phyloP scores from a whole-genome alignment of 2,329 filamentous ascomycete species.

The Metarhizium humberi region DNA sequence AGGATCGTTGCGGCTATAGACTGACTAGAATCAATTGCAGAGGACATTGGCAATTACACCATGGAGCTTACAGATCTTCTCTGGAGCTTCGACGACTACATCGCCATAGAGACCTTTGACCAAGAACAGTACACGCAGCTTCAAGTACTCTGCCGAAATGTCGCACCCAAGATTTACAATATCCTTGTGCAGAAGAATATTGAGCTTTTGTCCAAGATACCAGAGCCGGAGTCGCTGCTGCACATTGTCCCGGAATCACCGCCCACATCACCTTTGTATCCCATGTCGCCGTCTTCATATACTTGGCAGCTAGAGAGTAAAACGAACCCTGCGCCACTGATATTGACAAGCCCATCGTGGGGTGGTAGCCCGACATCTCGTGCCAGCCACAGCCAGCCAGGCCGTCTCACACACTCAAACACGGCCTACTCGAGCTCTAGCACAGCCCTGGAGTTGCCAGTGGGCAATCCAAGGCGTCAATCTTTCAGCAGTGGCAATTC shows the following conservation, averaged over 20 bases:
- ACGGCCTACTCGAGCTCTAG: not conserved
- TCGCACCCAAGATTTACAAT: slow-evolving; percentile 38
- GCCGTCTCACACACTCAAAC: too few relatives aligned
- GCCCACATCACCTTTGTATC: slow-evolving; percentile 1
- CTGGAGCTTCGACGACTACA: slow-evolving; percentile 49
- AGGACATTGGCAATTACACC: slow-evolving; percentile 39
- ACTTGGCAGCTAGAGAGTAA: not conserved
- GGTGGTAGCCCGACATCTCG: not conserved
- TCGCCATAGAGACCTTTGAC: slow-evolving; percentile 40
- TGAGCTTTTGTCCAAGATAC: slow-evolving; percentile 21
- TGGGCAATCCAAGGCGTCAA: slow-evolving; percentile 5
- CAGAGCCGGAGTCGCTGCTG: slow-evolving; percentile 12
- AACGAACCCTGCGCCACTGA: not conserved
- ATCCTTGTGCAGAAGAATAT: slow-evolving; percentile 46
- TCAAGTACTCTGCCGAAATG: slow-evolving; percentile 37
- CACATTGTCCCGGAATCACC: slow-evolving; percentile 8
- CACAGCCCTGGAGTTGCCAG: slow-evolving; percentile 2
- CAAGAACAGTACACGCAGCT: slow-evolving; percentile 37
- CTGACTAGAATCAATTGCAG: slow-evolving; percentile 19
- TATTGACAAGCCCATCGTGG: not conserved
- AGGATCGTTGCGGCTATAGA: not conserved
- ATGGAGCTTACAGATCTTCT: slow-evolving; percentile 38
- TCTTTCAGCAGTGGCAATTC: slow-evolving; percentile 8
- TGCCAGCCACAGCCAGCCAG: too few relatives aligned
- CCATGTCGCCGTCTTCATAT: not conserved